Base-by-base conservation (phyloP, 1,284 basidiomycete genomes). In the Coniophora puteana region DNA sequence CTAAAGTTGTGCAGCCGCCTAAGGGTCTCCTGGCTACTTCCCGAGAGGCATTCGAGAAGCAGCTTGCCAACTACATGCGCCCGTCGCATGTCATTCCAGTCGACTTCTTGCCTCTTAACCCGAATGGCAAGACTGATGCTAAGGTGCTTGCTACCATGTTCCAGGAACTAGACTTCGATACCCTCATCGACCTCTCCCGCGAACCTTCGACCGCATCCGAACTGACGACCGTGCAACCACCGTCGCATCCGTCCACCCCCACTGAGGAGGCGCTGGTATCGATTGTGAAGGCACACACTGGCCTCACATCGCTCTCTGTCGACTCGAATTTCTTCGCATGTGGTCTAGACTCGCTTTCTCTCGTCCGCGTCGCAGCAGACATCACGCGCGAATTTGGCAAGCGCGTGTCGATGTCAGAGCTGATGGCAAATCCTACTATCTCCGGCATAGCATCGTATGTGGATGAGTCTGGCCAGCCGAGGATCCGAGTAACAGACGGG, bases 61-160 rank as follows among this genome's bases (percentile, higher is more conserved):
- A 71, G 48, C 58, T 76, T 1, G 67, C 74, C 7, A 69, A 63
- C 40, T 76, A 76, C 45, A 76, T 76, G 73, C 65, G 73, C 8
- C 73, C 73, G 11, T 67, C 68, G 41, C 71, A 74, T 48, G 63
- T 76, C 42, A 60, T 76, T 27, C 68, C 71, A 5, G 57, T 76
- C 14, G 59, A 53, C 43, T 76, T 67, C 58, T 63, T 76, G 41
- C 72, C 73, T 4, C 48, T 76, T 41, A 75, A 61, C 51, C 51
- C 61, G 12, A 76, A 76, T 45, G 74, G 74, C 20, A 76, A 76
- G 55, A 57, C 65, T 1, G 74, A 76, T 41, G 53, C 51, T 29
- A 76, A 75, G 47, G 50, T 60, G 6, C 57, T 76, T 12, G 44
- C 57, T 2, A 50, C 54, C 5, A 45, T 74, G 30, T 75, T 76